phyloP scores from a whole-genome alignment of 148 eudicot genomes.

The Rhododendron ovatum region DNA sequence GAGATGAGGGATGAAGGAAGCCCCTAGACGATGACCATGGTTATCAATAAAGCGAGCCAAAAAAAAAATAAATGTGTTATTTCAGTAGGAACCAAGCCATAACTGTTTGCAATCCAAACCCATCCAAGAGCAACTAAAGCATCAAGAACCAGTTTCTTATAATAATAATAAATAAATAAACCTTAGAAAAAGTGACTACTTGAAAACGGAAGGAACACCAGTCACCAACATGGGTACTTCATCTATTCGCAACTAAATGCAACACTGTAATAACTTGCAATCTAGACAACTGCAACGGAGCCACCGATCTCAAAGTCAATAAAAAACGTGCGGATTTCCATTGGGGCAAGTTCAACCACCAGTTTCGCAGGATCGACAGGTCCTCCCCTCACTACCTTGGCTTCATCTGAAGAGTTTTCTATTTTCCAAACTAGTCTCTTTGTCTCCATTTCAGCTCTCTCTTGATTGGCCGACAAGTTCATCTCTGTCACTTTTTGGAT shows the following conservation, averaged over 20 bases:
- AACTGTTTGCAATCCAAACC: background rate
- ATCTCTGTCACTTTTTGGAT: slow-evolving; percentile 69
- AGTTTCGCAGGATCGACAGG: slow-evolving; percentile 56
- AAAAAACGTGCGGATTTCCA: slow-evolving; percentile 90
- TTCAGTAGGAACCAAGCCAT: background rate
- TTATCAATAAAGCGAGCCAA: background rate
- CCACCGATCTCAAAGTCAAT: slow-evolving; percentile 35
- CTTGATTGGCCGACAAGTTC: slow-evolving; percentile 92
- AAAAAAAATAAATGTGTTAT: background rate
- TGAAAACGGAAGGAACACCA: background rate
- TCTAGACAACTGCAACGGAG: background rate
- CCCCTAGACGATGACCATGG: background rate
- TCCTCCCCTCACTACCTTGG: slow-evolving; percentile 54
- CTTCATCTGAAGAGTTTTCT: slow-evolving; percentile 36
- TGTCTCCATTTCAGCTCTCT: slow-evolving; percentile 70
- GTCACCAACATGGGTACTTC: background rate
- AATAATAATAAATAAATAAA: background rate
- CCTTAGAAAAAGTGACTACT: background rate
- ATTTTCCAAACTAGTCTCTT: slow-evolving; percentile 78
- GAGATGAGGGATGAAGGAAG: background rate
- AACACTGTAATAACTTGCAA: background rate
- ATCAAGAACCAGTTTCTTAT: background rate
- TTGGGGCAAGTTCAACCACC: slow-evolving; percentile 73
- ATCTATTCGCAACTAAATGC: background rate
- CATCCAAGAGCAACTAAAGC: background rate